Conservation (phyloP, 2,329 filamentous ascomycete genomes). For the Colletotrichum kahawae region DNA sequence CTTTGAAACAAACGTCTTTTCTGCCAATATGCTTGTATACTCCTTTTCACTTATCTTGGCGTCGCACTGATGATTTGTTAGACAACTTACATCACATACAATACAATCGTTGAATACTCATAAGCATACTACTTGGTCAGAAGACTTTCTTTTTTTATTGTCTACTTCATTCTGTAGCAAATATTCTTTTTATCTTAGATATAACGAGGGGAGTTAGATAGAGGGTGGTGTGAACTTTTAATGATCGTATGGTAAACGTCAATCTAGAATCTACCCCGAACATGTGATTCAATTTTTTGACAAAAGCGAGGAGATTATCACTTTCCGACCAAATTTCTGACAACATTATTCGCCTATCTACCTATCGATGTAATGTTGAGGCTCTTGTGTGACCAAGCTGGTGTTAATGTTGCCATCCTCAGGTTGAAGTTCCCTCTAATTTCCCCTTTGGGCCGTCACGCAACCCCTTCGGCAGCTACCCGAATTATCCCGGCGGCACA, state of each 20-base stretch:
- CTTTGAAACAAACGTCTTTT: rapidly evolving
- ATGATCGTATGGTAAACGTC: not conserved
- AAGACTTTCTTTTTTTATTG: too few relatives aligned
- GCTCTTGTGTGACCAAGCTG: not conserved
- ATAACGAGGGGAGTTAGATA: too few relatives aligned
- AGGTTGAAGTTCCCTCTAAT: not conserved
- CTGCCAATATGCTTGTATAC: rapidly evolving
- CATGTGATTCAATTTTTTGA: not conserved
- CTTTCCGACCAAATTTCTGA: not conserved
- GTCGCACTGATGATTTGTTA: not conserved
- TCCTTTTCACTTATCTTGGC: not conserved
- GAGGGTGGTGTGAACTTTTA: too few relatives aligned
- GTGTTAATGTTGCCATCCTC: not conserved
- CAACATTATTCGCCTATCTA: not conserved
- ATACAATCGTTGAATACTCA: too few relatives aligned
- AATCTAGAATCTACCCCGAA: not conserved
- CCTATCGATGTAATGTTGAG: rapidly evolving
- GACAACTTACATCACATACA: not conserved
- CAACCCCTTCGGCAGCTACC: not conserved
- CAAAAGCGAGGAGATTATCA: not conserved
- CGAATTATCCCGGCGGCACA: not conserved
- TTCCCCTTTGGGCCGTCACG: not conserved
- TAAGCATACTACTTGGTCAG: too few relatives aligned
- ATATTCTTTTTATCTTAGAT: too few relatives aligned
- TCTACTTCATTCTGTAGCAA: too few relatives aligned